Evolutionary conservation across 768 basidiomycete genomes (phyloP).

Genomic region (Dendrothele bispora): DNA sequence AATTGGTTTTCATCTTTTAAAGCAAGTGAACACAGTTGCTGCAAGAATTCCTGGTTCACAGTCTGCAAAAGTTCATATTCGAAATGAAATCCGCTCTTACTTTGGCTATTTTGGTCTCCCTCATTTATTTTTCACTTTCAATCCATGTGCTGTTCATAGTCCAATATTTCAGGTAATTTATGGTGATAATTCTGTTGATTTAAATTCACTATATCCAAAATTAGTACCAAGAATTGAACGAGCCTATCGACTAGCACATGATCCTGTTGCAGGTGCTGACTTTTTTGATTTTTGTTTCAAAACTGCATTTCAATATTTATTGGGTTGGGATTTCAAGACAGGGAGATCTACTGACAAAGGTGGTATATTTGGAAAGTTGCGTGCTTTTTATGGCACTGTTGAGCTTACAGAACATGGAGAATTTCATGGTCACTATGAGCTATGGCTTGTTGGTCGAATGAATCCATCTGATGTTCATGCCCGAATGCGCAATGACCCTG

Average conservation of each 20-base stretch:
- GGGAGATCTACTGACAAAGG: background rate
- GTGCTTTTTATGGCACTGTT: background rate
- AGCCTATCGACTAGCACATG: constrained; percentile 23
- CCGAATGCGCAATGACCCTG: constrained; percentile 9
- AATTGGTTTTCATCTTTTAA: constrained; percentile 20
- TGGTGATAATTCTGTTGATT: constrained; percentile 15
- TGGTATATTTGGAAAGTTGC: constrained; percentile 5
- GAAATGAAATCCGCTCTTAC: constrained; percentile 26
- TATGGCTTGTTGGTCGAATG: constrained; percentile 20
- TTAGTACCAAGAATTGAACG: constrained; percentile 13
- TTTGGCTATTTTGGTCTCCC: constrained; percentile 27
- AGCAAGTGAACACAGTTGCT: constrained; percentile 27
- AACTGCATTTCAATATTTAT: constrained; percentile 22
- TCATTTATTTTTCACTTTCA: constrained; percentile 25
- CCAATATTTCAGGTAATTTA: constrained; percentile 30
- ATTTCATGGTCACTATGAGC: constrained; percentile 23
- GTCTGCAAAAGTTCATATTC: constrained; percentile 20
- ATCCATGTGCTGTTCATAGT: no score
- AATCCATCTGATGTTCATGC: constrained; percentile 32
- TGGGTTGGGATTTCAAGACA: constrained; percentile 26
- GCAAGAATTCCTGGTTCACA: constrained; percentile 30
- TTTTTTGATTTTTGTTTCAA: constrained; percentile 28
- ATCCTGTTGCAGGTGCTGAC: constrained; percentile 35
- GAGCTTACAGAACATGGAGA: constrained; percentile 20
- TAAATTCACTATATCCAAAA: constrained; percentile 14